Evolutionary conservation across 768 basidiomycete species (phyloP), one percentile per base, ranked within the genome.

Genomic region (Boletus sp.): DNA sequence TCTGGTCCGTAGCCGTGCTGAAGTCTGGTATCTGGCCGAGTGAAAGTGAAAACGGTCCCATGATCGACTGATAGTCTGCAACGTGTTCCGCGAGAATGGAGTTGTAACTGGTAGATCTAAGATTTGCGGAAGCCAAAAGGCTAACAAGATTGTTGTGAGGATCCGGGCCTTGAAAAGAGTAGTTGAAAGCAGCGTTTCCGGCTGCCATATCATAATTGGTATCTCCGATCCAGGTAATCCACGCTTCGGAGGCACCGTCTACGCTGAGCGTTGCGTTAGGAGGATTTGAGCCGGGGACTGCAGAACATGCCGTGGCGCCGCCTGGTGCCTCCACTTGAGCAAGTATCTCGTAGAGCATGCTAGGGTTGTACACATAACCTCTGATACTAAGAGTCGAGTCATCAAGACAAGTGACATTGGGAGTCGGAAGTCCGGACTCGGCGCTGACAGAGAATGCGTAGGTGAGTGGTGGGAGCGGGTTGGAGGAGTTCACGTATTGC

Each of bases 281-380:
- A 5, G 75, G 67, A 32, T 47, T 59, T 36, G 68, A 64, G 10
- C 65, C 65, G 28, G 63, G 40, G 11, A 67, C 47, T 0, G 67
- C 46, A n/a, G 67, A 57, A 55, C 83, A 83, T 1, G 64, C 35
- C 12, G 73, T 63, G 9, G 51, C 39, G 7, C 76, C 68, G 9
- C 66, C 67, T 28, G 75, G 69, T 20, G 74, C 67, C 33, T 70
- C 67, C 0, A 80, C 80, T 47, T 77, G 80, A 15, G 75, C 83
- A 39, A 90, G 71, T 17, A 91, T 67, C 61, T 90, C 88, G 65
- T 86, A 91, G 4, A 79, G 64, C 89, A 90, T 89, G n/a, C 89
- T 84, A 1, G 82, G 80, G 28, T 65, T 62, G 18, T 60, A 56
- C 8, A 80, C 80, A 28, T 74, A 70, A 2, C 86, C 84, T 28